Percentiles rank a stretch among this genome's conserved stretches.
phyloP scores from a whole-genome alignment of 257 asterid species.

The Plectranthus barbatus region DNA sequence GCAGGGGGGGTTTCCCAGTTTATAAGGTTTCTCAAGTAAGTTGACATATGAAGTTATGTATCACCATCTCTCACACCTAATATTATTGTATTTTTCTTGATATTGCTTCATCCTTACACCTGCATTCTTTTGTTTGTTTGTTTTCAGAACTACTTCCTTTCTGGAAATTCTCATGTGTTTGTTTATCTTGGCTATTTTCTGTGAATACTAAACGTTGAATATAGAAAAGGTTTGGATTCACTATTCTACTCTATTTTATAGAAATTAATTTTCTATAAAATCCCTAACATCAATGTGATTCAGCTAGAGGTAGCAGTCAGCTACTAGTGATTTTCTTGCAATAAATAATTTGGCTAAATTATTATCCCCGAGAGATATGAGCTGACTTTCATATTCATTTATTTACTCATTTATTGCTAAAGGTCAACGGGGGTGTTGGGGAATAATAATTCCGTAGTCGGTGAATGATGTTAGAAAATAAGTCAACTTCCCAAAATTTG shows the following conservation, averaged over 20 bases:
- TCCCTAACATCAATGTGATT: not conserved
- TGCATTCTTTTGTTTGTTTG: not conserved
- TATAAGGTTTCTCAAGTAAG: slow-evolving; percentile 10
- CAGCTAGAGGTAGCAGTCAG: not conserved
- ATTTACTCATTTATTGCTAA: not conserved
- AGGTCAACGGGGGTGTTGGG: slow-evolving; percentile 13
- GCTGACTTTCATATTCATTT: not conserved
- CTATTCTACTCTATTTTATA: not conserved
- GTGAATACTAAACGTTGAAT: too few relatives aligned
- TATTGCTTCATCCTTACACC: not conserved
- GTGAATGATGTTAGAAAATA: slow-evolving; percentile 7
- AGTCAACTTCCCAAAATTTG: not conserved
- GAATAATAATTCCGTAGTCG: not conserved
- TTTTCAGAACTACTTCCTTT: not conserved
- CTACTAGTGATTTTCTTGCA: not conserved
- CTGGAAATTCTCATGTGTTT: not conserved
- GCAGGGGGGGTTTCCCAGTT: slow-evolving; percentile 9
- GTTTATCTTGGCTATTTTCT: not conserved
- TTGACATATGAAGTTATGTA: not conserved
- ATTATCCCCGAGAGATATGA: not conserved
- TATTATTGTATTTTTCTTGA: slow-evolving; percentile 3
- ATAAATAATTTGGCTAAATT: not conserved
- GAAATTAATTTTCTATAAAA: not conserved
- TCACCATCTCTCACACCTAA: not conserved
- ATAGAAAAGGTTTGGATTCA: not conserved